These are phyloP conservation scores for Ceratorhiza oryzae-sativae DNA, from an alignment of 1,284 basidiomycete species.

Conservation along the genomic window DNA sequence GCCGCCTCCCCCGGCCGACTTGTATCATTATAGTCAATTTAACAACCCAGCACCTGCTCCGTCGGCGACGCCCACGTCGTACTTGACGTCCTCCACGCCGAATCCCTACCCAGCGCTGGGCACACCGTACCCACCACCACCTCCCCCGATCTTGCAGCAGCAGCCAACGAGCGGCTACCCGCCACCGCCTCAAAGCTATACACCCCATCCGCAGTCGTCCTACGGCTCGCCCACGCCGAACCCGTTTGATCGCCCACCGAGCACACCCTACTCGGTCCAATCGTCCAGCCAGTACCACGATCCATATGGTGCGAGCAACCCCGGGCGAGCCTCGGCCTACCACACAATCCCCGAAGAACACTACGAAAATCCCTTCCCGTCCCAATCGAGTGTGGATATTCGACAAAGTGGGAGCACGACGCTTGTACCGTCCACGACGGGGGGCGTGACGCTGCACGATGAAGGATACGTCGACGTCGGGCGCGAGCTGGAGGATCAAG, in stretches of 20 bases:
- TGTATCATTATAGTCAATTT: conserved; percentile 29
- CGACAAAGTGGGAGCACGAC: conserved; percentile 1
- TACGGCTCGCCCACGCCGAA: conserved; percentile 31
- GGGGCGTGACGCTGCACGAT: conserved; percentile 24
- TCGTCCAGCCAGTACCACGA: conserved; percentile 11
- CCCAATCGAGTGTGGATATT: background rate
- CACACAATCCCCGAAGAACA: conserved; percentile 32
- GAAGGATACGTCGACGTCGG: conserved; percentile 31
- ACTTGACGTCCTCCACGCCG: conserved; percentile 7
- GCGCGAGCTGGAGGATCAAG: conserved; percentile 28
- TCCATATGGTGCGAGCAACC: conserved; percentile 2
- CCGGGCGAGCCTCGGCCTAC: background rate
- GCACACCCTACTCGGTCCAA: conserved; percentile 30
- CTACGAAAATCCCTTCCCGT: conserved; percentile 13
- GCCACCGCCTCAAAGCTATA: conserved; percentile 17
- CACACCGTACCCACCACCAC: conserved; percentile 20
- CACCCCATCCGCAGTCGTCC: conserved; percentile 13
- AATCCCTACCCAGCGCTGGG: background rate
- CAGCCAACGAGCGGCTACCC: background rate
- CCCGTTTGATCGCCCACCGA: conserved; percentile 32
- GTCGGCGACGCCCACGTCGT: conserved; percentile 12
- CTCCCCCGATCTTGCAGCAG: conserved; percentile 5
- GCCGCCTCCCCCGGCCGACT: conserved; percentile 24
- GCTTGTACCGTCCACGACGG: conserved; percentile 7
- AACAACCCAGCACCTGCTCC: conserved; percentile 31